Evolutionary conservation across 2,329 filamentous ascomycete genomes (phyloP), one percentile per base, ranked within the genome.

Genomic region (Colletotrichum chrysophilum): DNA sequence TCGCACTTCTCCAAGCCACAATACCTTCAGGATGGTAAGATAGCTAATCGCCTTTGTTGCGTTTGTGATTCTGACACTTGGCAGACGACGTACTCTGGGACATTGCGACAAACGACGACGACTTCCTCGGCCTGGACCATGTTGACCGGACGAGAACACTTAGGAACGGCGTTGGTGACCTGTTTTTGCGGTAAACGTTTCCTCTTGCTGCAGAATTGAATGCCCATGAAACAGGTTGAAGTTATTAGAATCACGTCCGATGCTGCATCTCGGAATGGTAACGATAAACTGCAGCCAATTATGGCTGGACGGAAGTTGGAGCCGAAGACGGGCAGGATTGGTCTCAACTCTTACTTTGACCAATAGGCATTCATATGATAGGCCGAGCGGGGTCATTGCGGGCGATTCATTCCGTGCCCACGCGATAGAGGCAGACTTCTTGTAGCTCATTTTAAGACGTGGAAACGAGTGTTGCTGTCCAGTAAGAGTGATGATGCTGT

Each of bases 1-100:
- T 89, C 92, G 67, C 88, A 88, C 56, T 97, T 95, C 85, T 92
- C 94, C 52, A 95, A 94, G 81, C 94, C 96, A 30, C 90, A 92
- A 75, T 97, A 97, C 86, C 88, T 99, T 62, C 92, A 94, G 79
- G 97, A 98, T 86, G 96, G 96, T 98, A 87, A 89, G 93, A 16
- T 2, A 84, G 16, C 12, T 14, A 3, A 7, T 32, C 4, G 30
- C 62, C 26, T 10, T 38, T 66, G 18, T 66, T 14, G 65, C 0
- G 12, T 14, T 56, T 64, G 12, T 14, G 12, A 34, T 21, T 34
- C 64, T 75, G 34, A 66, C 58, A 12, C 2, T 13, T 18, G 10
- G 61, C 73, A 94, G 91, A 93, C 78, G 89, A 93, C 80, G 85
- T 92, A 66, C 83, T 94, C 30, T 92, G 85, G 86, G 89, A 88